A percentile compares a stretch with the other conserved stretches of the same genome.
phyloP scores from a whole-genome alignment of 495 filamentous ascomycete species.

The Trichoderma asperelloides region DNA sequence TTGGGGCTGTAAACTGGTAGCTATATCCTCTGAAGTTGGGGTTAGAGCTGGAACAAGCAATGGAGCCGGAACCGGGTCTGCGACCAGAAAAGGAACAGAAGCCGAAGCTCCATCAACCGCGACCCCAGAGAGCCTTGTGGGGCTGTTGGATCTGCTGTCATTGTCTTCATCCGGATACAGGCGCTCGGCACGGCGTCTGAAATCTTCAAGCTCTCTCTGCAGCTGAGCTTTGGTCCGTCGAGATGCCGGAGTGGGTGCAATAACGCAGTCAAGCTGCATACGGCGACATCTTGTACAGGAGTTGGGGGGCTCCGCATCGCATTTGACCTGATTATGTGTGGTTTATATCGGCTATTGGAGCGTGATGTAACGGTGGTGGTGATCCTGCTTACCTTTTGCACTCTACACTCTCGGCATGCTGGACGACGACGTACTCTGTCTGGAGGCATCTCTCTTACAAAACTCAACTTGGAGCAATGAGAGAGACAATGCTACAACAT shows the following conservation, averaged over 20 bases:
- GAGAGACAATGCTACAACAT: background rate
- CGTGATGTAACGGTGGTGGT: background rate
- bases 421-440: background rate
- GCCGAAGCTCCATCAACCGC: background rate
- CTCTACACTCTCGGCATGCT: constrained; percentile 12
- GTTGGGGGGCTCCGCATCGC: constrained; percentile 12
- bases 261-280: constrained; percentile 7
- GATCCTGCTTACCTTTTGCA: constrained; percentile 11
- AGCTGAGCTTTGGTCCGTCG: constrained; percentile 13
- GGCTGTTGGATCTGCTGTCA: background rate
- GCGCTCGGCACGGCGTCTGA: background rate
- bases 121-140: background rate
- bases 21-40: background rate
- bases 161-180: background rate
- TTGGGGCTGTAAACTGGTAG: background rate
- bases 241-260: constrained; percentile 4
- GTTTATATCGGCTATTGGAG: background rate
- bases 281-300: constrained; percentile 11
- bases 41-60: background rate
- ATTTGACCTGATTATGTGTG: background rate
- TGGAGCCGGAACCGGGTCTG: background rate
- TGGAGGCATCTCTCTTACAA: background rate
- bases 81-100: background rate
- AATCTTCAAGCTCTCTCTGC: constrained; percentile 10
- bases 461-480: too few relatives aligned